Base-by-base conservation (phyloP, 192 early-diverging fungal genomes). In the Dissophora ornata region DNA sequence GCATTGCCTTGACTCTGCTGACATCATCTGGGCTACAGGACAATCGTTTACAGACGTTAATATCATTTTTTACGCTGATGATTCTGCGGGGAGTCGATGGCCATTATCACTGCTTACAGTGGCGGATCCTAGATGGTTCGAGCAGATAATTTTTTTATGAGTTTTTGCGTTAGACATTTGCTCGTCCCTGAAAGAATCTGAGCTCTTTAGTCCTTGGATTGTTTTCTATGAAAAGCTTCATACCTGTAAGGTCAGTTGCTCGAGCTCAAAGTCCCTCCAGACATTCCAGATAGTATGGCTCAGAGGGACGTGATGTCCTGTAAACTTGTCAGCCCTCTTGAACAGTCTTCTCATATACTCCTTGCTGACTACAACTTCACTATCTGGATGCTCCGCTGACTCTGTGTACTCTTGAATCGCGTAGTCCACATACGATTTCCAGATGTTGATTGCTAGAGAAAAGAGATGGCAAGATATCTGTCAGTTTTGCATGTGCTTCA, bases 261-360 rank as follows among this genome's bases (percentile, higher is more conserved):
- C 34, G 24, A 82, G 33, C 60, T 92, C 91, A 63, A 94, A 92
- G 32, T 90, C 80, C 21, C 57, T 63, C 67, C 82, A 86, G 0
- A 67, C 40, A 50, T 85, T 82, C 91, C 91, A 94, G 1, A 91
- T 80, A 4, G 55, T 50, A 61, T 91, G 89, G 26, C 90, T 89
- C 71, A 88, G 55, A 0, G 82, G 47, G 21, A 92, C 79, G 74
- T 92, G 88, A 24, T 83, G 70, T 19, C 65, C 61, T 24, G 87
- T 90, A 9, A 82, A 74, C 19, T 68, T 62, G 9, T 81, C 44
- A 16, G 88, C 89, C 7, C 67, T 55, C 18, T 80, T 53, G 51
- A 84, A 69, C 15, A 89, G 61, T 18, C 32, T 63, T 2, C 83
- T 79, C 24, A 89, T 73, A 7, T 70, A 55, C 8, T 85, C 75